Percentiles rank a stretch among this genome's conserved stretches.
Evolutionary conservation across 768 basidiomycete species (phyloP).

Genomic region (Mycena olivaceomarginata): DNA sequence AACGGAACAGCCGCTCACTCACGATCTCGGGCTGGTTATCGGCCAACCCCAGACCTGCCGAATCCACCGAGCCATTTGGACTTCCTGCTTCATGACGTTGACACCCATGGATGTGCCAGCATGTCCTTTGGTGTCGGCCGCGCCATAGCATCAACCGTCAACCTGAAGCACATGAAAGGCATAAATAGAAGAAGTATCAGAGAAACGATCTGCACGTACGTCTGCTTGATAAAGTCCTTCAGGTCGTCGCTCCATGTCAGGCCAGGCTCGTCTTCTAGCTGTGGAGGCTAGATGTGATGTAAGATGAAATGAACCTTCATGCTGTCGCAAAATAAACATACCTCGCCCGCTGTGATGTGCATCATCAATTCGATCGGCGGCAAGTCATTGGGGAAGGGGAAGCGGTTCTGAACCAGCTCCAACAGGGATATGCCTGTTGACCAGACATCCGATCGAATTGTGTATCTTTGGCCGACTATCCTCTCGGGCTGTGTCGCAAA

Average conservation of each 20-base stretch:
- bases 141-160: conserved; percentile 79
- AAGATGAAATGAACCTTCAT: conserved; percentile 36
- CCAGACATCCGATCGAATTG: conserved; percentile 98
- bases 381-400: conserved; percentile 95
- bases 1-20: conserved; percentile 53
- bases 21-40: conserved; percentile 65
- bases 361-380: conserved; percentile 96
- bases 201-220: conserved; percentile 68
- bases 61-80: conserved; percentile 94
- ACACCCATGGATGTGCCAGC: conserved; percentile 91
- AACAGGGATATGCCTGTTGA: conserved; percentile 96
- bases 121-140: conserved; percentile 91
- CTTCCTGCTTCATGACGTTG: conserved; percentile 85
- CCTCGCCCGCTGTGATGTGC: conserved; percentile 90
- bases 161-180: conserved; percentile 61
- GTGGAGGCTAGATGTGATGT: conserved; percentile 75
- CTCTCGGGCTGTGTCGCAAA: conserved; percentile 85
- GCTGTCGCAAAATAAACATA: conserved; percentile 53
- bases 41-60: conserved; percentile 90
- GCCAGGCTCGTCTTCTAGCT: conserved; percentile 84
- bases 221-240: conserved; percentile 93
- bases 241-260: conserved; percentile 87
- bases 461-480: conserved; percentile 93
- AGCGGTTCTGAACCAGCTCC: conserved; percentile 95
- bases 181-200: conserved; percentile 36